These are phyloP conservation scores for Teratosphaeria pseudoeucalypti DNA, from an alignment of 2,329 filamentous ascomycete species.

Conservation along the genomic window DNA sequence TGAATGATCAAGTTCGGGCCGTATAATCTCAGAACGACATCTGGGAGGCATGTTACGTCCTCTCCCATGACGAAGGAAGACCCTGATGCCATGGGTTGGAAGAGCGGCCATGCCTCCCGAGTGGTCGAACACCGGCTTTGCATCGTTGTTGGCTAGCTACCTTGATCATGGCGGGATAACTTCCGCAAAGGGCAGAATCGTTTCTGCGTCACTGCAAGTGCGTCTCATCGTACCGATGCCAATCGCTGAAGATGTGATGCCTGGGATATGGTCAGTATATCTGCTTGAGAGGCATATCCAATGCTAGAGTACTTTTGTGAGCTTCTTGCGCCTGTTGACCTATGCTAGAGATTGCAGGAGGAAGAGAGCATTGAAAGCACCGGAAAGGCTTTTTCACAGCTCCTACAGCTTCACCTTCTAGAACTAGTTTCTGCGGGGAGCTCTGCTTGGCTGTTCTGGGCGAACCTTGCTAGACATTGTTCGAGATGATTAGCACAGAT, in stretches of 20 bases:
- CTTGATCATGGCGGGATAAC: constrained; percentile 13
- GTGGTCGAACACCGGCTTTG: constrained; percentile 18
- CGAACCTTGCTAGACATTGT: background rate
- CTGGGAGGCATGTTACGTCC: constrained; percentile 10
- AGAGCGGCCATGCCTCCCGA: constrained; percentile 2
- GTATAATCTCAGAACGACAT: constrained; percentile 72
- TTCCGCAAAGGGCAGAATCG: constrained; percentile 8
- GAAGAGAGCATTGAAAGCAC: background rate
- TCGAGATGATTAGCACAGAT: background rate
- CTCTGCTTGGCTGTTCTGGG: background rate
- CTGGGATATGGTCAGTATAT: constrained; percentile 2
- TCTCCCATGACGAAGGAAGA: background rate
- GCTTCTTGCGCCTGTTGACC: background rate
- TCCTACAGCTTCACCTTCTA: background rate
- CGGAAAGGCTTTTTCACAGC: background rate
- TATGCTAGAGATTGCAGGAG: background rate
- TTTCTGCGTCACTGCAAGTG: constrained; percentile 8
- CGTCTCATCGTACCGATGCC: constrained; percentile 2
- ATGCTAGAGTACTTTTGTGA: constrained; percentile 1
- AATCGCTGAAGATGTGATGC: background rate
- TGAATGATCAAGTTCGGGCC: constrained; percentile 85
- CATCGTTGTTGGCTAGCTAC: constrained; percentile 15
- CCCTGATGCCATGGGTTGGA: constrained; percentile 4
- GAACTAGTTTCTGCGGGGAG: background rate
- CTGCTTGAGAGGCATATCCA: background rate